Conservation (phyloP, 2,329 filamentous ascomycete genomes). For the Diaporthe eres region DNA sequence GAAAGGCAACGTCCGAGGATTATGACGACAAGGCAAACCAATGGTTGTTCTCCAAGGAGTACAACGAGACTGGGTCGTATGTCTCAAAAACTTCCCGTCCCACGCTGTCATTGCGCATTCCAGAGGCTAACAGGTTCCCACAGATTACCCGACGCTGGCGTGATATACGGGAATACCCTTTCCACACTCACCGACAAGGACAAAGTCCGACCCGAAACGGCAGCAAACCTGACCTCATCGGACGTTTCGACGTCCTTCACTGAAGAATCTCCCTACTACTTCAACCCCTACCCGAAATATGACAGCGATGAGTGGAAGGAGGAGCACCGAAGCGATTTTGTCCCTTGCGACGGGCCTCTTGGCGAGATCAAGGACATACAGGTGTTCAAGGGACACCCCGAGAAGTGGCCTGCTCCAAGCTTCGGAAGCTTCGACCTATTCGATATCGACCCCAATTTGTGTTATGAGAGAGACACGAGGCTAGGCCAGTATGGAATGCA, state of each 20-base stretch:
- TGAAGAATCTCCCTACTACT: slow-evolving; percentile 66
- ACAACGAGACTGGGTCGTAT: slow-evolving; percentile 53
- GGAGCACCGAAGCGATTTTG: slow-evolving; percentile 69
- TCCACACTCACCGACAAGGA: slow-evolving; percentile 60
- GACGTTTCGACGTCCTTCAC: slow-evolving; percentile 53
- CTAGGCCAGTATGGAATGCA: slow-evolving; percentile 76
- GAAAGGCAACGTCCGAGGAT: slow-evolving; percentile 40
- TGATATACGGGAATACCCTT: slow-evolving; percentile 71
- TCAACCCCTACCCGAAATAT: slow-evolving; percentile 81
- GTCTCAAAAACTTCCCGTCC: slow-evolving; percentile 41
- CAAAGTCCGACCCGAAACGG: slow-evolving; percentile 47
- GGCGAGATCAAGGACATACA: slow-evolving; percentile 74
- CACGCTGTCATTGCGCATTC: background rate
- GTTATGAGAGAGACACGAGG: slow-evolving; percentile 78
- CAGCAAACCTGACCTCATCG: slow-evolving; percentile 49
- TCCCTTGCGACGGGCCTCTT: slow-evolving; percentile 75
- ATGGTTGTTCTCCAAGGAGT: slow-evolving; percentile 57
- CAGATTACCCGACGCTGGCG: slow-evolving; percentile 62
- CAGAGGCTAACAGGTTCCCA: slow-evolving; percentile 47
- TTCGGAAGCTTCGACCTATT: slow-evolving; percentile 75
- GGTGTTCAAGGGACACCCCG: slow-evolving; percentile 73
- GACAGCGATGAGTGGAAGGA: slow-evolving; percentile 73
- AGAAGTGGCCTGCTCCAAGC: slow-evolving; percentile 70
- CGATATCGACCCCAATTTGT: slow-evolving; percentile 73
- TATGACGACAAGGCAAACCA: slow-evolving; percentile 43